Base-by-base conservation (phyloP, 2,329 filamentous ascomycete genomes). In the Trichoderma atrobrunneum region DNA sequence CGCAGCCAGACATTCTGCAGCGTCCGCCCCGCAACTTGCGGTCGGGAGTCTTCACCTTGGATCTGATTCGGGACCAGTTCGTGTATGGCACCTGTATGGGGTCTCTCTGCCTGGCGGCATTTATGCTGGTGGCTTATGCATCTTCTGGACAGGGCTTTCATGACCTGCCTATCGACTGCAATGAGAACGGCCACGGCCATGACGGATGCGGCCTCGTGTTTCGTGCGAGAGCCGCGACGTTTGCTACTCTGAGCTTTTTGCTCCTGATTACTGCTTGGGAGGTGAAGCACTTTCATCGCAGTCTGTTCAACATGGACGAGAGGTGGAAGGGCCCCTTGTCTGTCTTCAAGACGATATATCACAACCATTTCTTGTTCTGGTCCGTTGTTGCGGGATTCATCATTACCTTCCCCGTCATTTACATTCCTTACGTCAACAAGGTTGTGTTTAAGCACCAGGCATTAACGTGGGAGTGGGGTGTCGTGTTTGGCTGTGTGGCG, bases 261-360 rank as follows among this genome's bases (percentile, higher is more conserved):
- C 84, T 92, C 7, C 83, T 93, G 7, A 86, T 92, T 71, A 89
- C 91, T 0, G 90, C 91, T 0, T 93, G 91, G 91, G 90, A 93
- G 80, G 90, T 92, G 77, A 90, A 92, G 78, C 89, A 93, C 76
- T 90, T 92, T 80, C 88, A 88, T 18, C 87, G 90, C 60, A 91
- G 88, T 24, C 85, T 93, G 76, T 93, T 93, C 81, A 85, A 86
- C 76, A 91, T 93, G 88, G 85, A 90, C 73, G 83, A 85, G 73
- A 79, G 83, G 39, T 87, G 84, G 81, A 75, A 76, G 4, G 87
- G 87, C 0, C 82, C 84, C 1, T 79, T 85, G 54, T 85, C 87
- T 0, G 83, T 89, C 12, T 85, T 88, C 77, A 82, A 81, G 75
- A 91, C 91, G n/a, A 83, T 93, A 14, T 91, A 88, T 84, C 84